A percentile compares a stretch with the other conserved stretches of the same genome.
Evolutionary conservation across 2,329 filamentous ascomycete genomes (phyloP).

Genomic region (Penicillium sp.): DNA sequence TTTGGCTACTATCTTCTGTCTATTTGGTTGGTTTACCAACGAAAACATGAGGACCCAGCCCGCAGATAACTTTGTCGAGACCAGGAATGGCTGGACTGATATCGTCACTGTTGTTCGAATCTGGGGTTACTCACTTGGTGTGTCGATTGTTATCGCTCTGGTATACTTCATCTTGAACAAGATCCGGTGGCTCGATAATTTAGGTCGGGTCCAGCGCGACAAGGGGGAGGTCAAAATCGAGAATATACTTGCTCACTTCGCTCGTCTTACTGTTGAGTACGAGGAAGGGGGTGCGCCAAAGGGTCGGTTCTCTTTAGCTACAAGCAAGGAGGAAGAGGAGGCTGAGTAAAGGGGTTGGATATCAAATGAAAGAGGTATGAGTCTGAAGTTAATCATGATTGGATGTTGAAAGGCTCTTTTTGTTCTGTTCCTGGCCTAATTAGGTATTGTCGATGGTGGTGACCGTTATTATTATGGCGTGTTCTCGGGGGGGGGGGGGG

Average conservation of each 20-base stretch:
- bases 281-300: slow-evolving; percentile 47
- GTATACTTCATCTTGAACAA: slow-evolving; percentile 50
- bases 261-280: slow-evolving; percentile 50
- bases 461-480: neutral
- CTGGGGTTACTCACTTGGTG: slow-evolving; percentile 52
- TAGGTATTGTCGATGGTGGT: neutral
- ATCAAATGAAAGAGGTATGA: neutral
- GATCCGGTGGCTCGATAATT: slow-evolving; percentile 46
- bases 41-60: slow-evolving; percentile 38
- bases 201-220: slow-evolving; percentile 48
- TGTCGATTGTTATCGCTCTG: slow-evolving; percentile 52
- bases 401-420: neutral
- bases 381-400: too few relatives aligned
- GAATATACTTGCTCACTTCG: slow-evolving; percentile 50
- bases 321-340: slow-evolving; percentile 47
- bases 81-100: slow-evolving; percentile 56
- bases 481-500: too few relatives aligned
- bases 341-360: slow-evolving; percentile 31
- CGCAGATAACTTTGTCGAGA: slow-evolving; percentile 29
- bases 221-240: slow-evolving; percentile 52
- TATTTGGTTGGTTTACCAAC: slow-evolving; percentile 73
- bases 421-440: neutral
- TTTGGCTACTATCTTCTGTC: slow-evolving; percentile 69
- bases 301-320: slow-evolving; percentile 42
- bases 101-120: slow-evolving; percentile 54